These are phyloP conservation scores for Talaromyces sp. DNA, from an alignment of 2,329 filamentous ascomycete species.

Conservation along the genomic window DNA sequence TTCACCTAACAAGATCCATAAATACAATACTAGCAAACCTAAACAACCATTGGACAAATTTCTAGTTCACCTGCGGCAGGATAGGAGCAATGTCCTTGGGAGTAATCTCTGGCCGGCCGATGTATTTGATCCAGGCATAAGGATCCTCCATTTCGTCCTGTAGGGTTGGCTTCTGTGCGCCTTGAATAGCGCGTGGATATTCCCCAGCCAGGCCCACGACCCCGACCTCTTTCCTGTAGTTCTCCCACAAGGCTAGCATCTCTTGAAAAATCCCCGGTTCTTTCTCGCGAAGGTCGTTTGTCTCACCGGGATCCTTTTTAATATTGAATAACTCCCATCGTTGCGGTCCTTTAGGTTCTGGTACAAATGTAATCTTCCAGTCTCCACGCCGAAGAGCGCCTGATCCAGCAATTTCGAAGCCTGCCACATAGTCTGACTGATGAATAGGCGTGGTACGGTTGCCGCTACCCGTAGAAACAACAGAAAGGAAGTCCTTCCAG, in stretches of 20 bases:
- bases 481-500: constrained; percentile 14
- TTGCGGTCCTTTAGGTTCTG: constrained; percentile 42
- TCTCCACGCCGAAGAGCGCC: constrained; percentile 29
- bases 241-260: constrained; percentile 44
- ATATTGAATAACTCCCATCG: constrained; percentile 49
- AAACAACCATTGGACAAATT: neutral
- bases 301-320: constrained; percentile 41
- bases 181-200: neutral
- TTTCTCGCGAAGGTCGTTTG: constrained; percentile 28
- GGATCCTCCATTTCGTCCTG: neutral
- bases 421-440: constrained; percentile 19
- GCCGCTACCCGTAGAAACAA: neutral
- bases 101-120: neutral
- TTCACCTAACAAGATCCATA: too few relatives aligned
- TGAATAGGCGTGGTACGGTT: constrained; percentile 23
- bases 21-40: neutral
- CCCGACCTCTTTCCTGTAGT: constrained; percentile 25
- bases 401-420: constrained; percentile 30
- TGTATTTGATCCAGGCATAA: neutral
- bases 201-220: constrained; percentile 11
- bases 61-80: neutral
- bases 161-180: neutral
- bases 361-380: constrained; percentile 41
- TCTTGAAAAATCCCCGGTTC: constrained; percentile 33
- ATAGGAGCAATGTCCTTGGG: neutral